These are phyloP conservation scores for Trypanosoma melophagium DNA, from an alignment of 208 protist species.

Conservation along the genomic window DNA sequence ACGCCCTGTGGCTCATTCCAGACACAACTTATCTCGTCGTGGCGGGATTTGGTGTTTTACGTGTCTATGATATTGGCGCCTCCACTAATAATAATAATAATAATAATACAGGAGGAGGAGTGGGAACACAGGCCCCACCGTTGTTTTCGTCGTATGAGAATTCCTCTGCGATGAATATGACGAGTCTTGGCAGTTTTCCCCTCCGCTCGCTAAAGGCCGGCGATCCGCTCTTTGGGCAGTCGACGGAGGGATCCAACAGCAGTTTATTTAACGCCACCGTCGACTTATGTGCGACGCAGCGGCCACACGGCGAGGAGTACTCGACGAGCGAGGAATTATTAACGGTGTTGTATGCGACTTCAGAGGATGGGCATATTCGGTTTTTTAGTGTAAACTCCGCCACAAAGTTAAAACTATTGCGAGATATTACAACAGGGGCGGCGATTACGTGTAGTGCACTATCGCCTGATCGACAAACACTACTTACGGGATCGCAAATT, in stretches of 20 bases:
- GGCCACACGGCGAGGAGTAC: neutral
- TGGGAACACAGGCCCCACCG: slow-evolving; percentile 39
- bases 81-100: neutral
- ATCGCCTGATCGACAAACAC: slow-evolving; percentile 62
- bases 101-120: slow-evolving; percentile 11
- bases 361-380: slow-evolving; percentile 82
- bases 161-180: slow-evolving; percentile 78
- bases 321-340: slow-evolving; percentile 5
- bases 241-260: slow-evolving; percentile 14
- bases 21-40: slow-evolving; percentile 67
- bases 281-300: slow-evolving; percentile 18
- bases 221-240: neutral
- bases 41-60: slow-evolving; percentile 65
- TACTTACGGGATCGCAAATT: slow-evolving; percentile 84
- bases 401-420: slow-evolving; percentile 54
- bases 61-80: slow-evolving; percentile 56
- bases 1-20: slow-evolving; percentile 56
- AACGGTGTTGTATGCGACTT: slow-evolving; percentile 59
- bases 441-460: slow-evolving; percentile 81
- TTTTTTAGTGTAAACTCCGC: slow-evolving; percentile 68
- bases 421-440: slow-evolving; percentile 69
- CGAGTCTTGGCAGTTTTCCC: slow-evolving; percentile 68
- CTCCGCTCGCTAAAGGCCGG: slow-evolving; percentile 20
- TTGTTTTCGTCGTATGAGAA: slow-evolving; percentile 72
- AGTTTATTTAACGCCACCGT: slow-evolving; percentile 22